Percentiles rank a stretch among this genome's conserved stretches.
These are phyloP conservation scores for Calonectria hawksworthii DNA, from an alignment of 2,329 filamentous ascomycete species.

Conservation along the genomic window DNA sequence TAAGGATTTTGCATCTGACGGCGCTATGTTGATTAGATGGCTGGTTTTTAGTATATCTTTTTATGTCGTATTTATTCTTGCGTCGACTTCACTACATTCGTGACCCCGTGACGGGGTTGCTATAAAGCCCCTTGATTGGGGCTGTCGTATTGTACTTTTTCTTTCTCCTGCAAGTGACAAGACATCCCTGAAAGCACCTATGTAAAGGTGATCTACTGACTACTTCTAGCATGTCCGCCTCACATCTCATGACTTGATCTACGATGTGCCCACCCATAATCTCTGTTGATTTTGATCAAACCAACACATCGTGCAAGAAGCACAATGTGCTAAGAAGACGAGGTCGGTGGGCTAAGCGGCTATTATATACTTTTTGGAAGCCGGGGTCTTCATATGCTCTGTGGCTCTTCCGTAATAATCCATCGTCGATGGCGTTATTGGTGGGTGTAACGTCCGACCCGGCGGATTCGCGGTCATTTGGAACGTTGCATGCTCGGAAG, in stretches of 20 bases:
- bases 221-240: background rate
- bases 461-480: background rate
- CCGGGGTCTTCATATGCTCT: background rate
- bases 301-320: too few relatives aligned
- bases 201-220: background rate
- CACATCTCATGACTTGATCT: too few relatives aligned
- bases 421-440: background rate
- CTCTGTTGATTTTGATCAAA: background rate
- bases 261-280: background rate
- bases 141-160: background rate
- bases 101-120: background rate
- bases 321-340: too few relatives aligned
- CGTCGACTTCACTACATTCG: background rate
- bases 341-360: too few relatives aligned
- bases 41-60: background rate
- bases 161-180: background rate
- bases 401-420: background rate
- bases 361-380: background rate
- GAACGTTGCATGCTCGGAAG: background rate
- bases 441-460: background rate
- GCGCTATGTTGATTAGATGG: background rate
- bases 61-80: background rate
- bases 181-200: background rate
- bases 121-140: background rate
- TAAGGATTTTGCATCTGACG: fast-evolving